These are phyloP conservation scores for Podaxis mareebaensis DNA, from an alignment of 768 basidiomycete genomes.

Conservation along the genomic window DNA sequence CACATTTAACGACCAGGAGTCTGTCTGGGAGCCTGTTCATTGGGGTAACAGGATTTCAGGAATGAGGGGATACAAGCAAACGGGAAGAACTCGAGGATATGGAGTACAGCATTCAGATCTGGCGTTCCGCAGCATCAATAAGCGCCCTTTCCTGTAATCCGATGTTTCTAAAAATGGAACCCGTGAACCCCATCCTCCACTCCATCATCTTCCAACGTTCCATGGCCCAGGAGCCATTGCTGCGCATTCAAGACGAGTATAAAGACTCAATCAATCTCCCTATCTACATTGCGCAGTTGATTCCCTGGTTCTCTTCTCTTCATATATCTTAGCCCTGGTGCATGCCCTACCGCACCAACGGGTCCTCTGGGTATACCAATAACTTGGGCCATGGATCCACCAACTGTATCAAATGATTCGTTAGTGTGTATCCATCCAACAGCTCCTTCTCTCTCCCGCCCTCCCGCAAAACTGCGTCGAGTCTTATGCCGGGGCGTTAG, in stretches of 20 bases:
- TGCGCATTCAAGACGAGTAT: neutral
- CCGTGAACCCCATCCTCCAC: neutral
- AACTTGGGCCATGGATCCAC: too few species aligned
- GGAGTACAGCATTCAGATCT: constrained; percentile 16
- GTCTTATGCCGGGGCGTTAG: too few species aligned
- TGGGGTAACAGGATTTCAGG: constrained; percentile 7
- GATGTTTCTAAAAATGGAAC: constrained; percentile 6
- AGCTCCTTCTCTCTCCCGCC: too few species aligned
- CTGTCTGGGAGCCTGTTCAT: constrained; percentile 63
- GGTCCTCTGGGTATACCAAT: too few species aligned
- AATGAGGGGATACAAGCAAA: constrained; percentile 3
- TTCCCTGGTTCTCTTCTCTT: too few species aligned
- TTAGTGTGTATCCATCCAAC: too few species aligned
- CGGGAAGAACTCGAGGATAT: constrained; percentile 10
- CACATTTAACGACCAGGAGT: constrained; percentile 82
- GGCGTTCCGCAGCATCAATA: constrained; percentile 14
- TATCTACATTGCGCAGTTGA: too few species aligned
- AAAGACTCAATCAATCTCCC: too few species aligned
- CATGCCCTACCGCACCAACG: too few species aligned
- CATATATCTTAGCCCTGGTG: too few species aligned
- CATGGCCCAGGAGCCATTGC: neutral
- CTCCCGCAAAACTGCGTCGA: too few species aligned
- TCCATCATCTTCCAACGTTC: neutral
- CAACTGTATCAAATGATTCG: too few species aligned
- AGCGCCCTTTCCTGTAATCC: constrained; percentile 3